Evolutionary conservation across 1,284 basidiomycete species (phyloP).

Genomic region (Pascua sp.): DNA sequence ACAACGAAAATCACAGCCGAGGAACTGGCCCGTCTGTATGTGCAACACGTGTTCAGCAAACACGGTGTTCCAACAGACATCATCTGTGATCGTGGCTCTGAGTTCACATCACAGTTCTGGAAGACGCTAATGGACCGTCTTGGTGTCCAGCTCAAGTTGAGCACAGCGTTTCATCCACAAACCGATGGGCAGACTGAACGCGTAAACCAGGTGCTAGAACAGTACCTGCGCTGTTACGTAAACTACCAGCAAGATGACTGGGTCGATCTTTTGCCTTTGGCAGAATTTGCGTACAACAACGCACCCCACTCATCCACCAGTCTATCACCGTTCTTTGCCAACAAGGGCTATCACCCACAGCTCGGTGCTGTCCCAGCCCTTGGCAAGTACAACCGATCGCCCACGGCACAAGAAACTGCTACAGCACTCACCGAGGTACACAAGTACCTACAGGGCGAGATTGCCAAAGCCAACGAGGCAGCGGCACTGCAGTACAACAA

Average conservation of each 20-base stretch:
- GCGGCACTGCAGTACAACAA: conserved; percentile 19
- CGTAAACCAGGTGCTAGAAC: conserved; percentile 52
- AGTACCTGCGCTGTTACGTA: conserved; percentile 33
- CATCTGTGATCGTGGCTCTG: neutral
- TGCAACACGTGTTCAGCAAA: conserved; percentile 15
- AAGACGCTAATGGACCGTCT: conserved; percentile 4
- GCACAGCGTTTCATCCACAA: conserved; percentile 51
- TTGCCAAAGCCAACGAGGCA: neutral
- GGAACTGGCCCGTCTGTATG: neutral
- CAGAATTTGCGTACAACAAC: conserved; percentile 56
- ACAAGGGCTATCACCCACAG: conserved; percentile 45
- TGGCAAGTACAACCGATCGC: neutral
- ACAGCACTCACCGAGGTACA: neutral
- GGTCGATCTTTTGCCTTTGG: conserved; percentile 50
- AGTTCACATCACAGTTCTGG: conserved; percentile 16
- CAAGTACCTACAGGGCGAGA: neutral
- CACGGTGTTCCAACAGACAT: neutral
- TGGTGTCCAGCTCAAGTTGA: conserved; percentile 14
- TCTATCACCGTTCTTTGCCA: conserved; percentile 34
- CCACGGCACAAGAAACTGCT: neutral
- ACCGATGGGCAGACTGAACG: conserved; percentile 54
- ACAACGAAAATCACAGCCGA: neutral
- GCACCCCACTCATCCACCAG: conserved; percentile 29
- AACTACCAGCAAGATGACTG: conserved; percentile 53
- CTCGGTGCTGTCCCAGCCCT: conserved; percentile 21